phyloP scores from a whole-genome alignment of 2,329 filamentous ascomycete species.

The Hypoxylon sp. region DNA sequence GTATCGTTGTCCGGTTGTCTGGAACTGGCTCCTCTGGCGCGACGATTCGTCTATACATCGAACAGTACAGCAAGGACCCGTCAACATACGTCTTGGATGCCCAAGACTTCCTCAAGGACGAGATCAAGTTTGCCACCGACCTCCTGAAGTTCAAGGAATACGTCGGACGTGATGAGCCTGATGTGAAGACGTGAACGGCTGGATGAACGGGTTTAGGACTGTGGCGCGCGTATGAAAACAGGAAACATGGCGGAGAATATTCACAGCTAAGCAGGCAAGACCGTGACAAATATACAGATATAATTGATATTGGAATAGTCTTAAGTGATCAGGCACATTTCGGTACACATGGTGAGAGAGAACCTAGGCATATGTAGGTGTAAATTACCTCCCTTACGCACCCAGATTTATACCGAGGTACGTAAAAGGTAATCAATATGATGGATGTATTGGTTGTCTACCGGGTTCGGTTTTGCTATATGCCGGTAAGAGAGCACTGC shows the following conservation, averaged over 20 bases:
- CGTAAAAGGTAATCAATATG: no score
- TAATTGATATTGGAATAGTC: background rate
- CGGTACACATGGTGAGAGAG: no score
- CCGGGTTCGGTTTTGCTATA: no score
- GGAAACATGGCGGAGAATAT: background rate
- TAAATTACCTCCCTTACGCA: no score
- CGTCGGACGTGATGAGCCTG: constrained; percentile 89
- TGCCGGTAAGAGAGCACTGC: no score
- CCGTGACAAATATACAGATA: background rate
- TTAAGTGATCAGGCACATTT: no score
- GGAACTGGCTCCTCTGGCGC: constrained; percentile 95
- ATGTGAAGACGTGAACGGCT: constrained; percentile 86
- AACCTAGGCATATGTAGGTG: no score
- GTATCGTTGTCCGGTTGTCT: constrained; percentile 92
- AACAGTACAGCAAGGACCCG: constrained; percentile 88
- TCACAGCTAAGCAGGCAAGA: no score
- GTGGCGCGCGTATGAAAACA: background rate
- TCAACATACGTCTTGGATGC: constrained; percentile 82
- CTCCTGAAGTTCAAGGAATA: constrained; percentile 94
- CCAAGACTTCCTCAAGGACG: constrained; percentile 91
- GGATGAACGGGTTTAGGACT: background rate
- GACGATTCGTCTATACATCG: constrained; percentile 95
- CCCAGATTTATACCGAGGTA: no score
- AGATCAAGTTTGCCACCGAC: constrained; percentile 83
- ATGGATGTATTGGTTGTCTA: no score